A percentile compares a stretch with the other conserved stretches of the same genome.
Evolutionary conservation across 2,329 filamentous ascomycete species (phyloP).

Genomic region (Aspergillus awamori): DNA sequence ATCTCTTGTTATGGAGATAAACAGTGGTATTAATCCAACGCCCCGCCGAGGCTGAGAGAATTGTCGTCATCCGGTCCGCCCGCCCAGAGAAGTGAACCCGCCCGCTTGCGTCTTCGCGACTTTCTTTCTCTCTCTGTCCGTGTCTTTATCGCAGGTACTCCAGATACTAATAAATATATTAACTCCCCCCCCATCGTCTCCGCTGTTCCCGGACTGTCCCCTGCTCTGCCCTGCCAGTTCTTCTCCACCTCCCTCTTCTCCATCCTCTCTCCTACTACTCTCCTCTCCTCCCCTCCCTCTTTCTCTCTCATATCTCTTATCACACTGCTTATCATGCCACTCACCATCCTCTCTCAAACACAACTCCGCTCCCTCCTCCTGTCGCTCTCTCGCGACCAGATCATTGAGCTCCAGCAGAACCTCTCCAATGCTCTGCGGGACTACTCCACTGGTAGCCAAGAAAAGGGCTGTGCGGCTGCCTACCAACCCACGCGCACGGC

Average conservation of each 20-base stretch:
- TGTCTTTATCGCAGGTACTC: no score
- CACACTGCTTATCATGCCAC: conserved; percentile 51
- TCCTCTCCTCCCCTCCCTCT: no score
- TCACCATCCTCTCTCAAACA: conserved; percentile 61
- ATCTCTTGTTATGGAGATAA: no score
- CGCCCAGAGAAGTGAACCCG: background rate
- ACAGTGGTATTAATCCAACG: background rate
- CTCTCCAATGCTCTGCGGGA: conserved; percentile 64
- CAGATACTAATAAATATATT: no score
- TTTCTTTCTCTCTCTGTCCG: background rate
- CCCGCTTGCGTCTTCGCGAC: background rate
- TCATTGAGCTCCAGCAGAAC: conserved; percentile 59
- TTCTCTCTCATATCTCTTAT: no score
- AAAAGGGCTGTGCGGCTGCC: conserved; percentile 59
- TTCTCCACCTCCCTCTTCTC: no score
- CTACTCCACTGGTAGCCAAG: conserved; percentile 65
- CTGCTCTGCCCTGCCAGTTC: no score
- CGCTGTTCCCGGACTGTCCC: no score
- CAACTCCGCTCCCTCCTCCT: conserved; percentile 60
- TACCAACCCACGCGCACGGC: conserved; percentile 66
- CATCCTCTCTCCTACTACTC: no score
- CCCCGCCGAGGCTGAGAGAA: background rate
- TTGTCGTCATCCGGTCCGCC: background rate
- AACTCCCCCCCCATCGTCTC: no score
- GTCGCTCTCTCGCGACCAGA: conserved; percentile 59